Conservation (phyloP, 805 yeast genomes). For the Wickerhamomyces bovis region DNA sequence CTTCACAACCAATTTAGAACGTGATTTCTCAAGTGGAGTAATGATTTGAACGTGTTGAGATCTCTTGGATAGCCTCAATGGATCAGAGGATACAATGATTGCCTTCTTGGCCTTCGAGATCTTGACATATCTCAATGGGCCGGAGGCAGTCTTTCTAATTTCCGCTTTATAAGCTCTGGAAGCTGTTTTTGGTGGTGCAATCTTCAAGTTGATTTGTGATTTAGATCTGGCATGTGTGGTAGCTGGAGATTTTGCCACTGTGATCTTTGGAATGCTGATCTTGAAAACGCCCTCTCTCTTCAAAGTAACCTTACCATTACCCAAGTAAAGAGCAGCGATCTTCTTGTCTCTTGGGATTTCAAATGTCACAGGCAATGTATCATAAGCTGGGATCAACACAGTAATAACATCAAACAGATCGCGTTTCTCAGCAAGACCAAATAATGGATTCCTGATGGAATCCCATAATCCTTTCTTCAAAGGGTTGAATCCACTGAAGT, state of each 20-base stretch:
- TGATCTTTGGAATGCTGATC: constrained; percentile 13
- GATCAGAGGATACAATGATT: constrained; percentile 36
- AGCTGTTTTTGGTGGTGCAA: neutral
- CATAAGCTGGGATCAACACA: constrained; percentile 56
- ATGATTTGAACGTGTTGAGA: constrained; percentile 4
- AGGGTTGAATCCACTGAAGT: constrained; percentile 47
- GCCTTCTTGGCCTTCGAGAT: constrained; percentile 31
- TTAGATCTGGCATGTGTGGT: constrained; percentile 2
- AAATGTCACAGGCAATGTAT: constrained; percentile 55
- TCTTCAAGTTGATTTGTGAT: constrained; percentile 2
- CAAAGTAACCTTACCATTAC: constrained; percentile 49
- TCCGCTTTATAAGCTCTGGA: constrained; percentile 11
- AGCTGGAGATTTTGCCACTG: neutral
- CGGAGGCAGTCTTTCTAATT: constrained; percentile 16
- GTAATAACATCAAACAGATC: constrained; percentile 58
- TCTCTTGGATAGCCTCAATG: constrained; percentile 25
- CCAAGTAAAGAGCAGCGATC: constrained; percentile 52
- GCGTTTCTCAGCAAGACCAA: constrained; percentile 56
- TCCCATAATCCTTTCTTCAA: constrained; percentile 62
- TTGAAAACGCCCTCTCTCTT: constrained; percentile 42
- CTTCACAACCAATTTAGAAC: constrained; percentile 1
- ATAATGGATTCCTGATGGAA: constrained; percentile 53
- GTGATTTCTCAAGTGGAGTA: neutral
- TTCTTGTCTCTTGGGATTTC: constrained; percentile 64
- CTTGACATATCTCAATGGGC: constrained; percentile 37